Percentiles rank a stretch among this genome's conserved stretches.
phyloP scores from a whole-genome alignment of 129 eudicot species.

The Centella asiatica region DNA sequence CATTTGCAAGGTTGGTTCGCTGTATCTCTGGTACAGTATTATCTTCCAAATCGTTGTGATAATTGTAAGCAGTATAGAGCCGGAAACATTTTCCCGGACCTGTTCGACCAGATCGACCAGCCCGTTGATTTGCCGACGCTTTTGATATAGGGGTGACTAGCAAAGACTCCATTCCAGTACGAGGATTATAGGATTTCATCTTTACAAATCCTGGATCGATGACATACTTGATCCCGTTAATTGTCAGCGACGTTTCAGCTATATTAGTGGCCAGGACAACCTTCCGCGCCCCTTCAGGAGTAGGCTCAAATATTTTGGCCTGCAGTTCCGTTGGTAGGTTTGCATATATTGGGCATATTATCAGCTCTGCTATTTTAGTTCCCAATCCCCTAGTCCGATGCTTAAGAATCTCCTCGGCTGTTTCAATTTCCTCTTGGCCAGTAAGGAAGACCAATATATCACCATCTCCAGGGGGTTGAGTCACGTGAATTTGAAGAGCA shows the following conservation, averaged over 20 bases:
- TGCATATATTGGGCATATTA: slow-evolving; percentile 89
- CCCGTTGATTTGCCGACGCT: slow-evolving; percentile 95
- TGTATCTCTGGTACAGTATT: slow-evolving; percentile 95
- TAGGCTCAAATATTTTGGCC: slow-evolving; percentile 77
- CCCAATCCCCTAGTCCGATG: slow-evolving; percentile 81
- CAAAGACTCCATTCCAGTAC: slow-evolving; percentile 94
- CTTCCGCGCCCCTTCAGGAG: slow-evolving; percentile 92
- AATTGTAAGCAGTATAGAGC: slow-evolving; percentile 76
- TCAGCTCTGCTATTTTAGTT: slow-evolving; percentile 79
- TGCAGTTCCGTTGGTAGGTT: slow-evolving; percentile 88
- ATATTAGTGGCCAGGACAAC: slow-evolving; percentile 95
- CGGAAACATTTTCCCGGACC: slow-evolving; percentile 89
- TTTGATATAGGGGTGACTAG: slow-evolving; percentile 80
- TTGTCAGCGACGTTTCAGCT: slow-evolving; percentile 90
- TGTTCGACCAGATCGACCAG: slow-evolving; percentile 96
- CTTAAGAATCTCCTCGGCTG: slow-evolving; percentile 82
- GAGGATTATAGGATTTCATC: slow-evolving; percentile 93
- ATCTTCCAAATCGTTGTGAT: slow-evolving; percentile 73
- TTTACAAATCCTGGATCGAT: slow-evolving; percentile 90
- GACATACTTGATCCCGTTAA: slow-evolving; percentile 90
- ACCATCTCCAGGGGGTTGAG: slow-evolving; percentile 79
- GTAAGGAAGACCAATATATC: slow-evolving; percentile 75
- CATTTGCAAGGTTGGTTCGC: slow-evolving; percentile 90
- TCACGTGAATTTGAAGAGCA: slow-evolving; percentile 79
- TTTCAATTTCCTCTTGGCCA: slow-evolving; percentile 94